Conservation (phyloP, 768 basidiomycete species). For the Trametes meyenii region DNA sequence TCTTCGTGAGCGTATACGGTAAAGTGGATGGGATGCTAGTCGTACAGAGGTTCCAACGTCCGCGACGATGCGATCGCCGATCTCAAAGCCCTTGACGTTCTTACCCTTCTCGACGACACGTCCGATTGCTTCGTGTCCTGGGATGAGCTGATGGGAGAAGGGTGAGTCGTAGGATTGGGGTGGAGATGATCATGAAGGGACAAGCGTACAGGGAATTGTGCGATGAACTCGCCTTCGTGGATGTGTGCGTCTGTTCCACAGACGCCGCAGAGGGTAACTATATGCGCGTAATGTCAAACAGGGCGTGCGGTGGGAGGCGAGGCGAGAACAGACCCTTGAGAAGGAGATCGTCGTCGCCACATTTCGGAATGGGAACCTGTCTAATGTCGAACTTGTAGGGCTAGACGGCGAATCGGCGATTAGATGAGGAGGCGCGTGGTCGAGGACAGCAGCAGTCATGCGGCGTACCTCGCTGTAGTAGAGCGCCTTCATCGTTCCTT, state of each 20-base stretch:
- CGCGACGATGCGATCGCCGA: conserved; percentile 84
- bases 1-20: conserved; percentile 2
- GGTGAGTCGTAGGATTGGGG: conserved; percentile 1
- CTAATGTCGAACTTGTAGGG: conserved; percentile 68
- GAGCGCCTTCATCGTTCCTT: conserved; percentile 74
- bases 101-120: conserved; percentile 73
- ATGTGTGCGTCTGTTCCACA: conserved; percentile 74
- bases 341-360: conserved; percentile 71
- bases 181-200: neutral
- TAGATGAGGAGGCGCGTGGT: conserved; percentile 7
- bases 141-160: conserved; percentile 53
- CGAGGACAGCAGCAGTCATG: neutral
- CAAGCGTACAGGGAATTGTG: conserved; percentile 61
- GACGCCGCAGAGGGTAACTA: conserved; percentile 41
- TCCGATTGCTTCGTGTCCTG: conserved; percentile 79
- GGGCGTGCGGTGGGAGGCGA: neutral
- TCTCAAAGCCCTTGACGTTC: conserved; percentile 74
- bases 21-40: neutral
- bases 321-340: conserved; percentile 57
- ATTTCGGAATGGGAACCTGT: conserved; percentile 66
- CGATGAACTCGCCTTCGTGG: conserved; percentile 67
- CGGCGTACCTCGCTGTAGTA: conserved; percentile 65
- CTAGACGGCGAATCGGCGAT: conserved; percentile 40
- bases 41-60: conserved; percentile 76
- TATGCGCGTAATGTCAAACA: conserved; percentile 2